phyloP scores from a whole-genome alignment of 305 asterid species.

The Plantago lanceolata region DNA sequence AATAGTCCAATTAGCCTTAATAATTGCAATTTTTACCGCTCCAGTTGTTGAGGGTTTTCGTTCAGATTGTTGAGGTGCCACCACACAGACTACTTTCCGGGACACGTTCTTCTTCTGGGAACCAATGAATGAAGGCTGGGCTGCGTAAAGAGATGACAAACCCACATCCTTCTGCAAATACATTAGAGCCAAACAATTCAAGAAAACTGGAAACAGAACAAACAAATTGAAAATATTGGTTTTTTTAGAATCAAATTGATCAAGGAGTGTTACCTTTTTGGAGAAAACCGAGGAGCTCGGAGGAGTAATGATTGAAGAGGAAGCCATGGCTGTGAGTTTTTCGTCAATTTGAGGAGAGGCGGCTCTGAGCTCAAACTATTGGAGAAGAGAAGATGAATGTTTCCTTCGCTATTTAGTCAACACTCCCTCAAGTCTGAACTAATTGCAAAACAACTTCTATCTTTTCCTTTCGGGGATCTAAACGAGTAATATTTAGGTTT shows the following conservation, averaged over 20 bases:
- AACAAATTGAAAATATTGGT: not conserved
- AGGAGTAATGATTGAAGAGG: slow-evolving; percentile 44
- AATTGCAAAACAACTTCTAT: no score
- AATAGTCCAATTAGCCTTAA: not conserved
- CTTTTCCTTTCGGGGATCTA: no score
- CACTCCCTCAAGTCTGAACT: no score
- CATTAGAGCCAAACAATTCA: no score
- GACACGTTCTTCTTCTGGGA: slow-evolving; percentile 32
- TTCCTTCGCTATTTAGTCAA: no score
- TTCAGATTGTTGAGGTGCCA: slow-evolving; percentile 77
- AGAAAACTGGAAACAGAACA: not conserved
- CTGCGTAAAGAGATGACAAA: no score
- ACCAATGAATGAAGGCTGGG: no score
- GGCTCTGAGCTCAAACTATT: no score
- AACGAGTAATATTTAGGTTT: no score
- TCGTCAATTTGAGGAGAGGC: slow-evolving; percentile 6
- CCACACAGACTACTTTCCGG: slow-evolving; percentile 56
- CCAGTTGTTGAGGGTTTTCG: slow-evolving; percentile 78
- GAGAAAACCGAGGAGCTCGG: slow-evolving; percentile 33
- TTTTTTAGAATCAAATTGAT: not conserved
- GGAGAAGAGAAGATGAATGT: no score
- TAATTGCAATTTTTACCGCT: slow-evolving; percentile 38
- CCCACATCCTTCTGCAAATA: slow-evolving; percentile 46
- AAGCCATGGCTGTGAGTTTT: slow-evolving; percentile 40
- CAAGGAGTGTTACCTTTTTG: slow-evolving; percentile 33